Conservation (phyloP, 129 eudicot genomes). For the Helianthus tuberosus region DNA sequence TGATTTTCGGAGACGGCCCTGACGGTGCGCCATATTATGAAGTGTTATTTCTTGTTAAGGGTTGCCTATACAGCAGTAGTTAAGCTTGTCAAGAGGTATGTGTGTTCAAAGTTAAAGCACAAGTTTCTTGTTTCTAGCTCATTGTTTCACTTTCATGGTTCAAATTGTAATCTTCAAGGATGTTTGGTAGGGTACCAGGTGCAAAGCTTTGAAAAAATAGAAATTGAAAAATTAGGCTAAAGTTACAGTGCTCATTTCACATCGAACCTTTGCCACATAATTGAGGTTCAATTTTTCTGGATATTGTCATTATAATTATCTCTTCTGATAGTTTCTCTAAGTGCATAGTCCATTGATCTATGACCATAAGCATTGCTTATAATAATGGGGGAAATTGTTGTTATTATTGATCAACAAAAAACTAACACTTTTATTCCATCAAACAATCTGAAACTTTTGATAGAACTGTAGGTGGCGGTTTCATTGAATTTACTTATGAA, state of each 20-base stretch:
- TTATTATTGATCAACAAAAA: no score
- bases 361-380: no score
- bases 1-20: no score
- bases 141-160: neutral
- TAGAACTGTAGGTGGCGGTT: no score
- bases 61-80: neutral
- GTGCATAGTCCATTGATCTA: conserved; percentile 32
- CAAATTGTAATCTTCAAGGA: neutral
- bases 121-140: neutral
- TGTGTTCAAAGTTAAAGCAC: neutral
- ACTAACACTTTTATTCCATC: no score
- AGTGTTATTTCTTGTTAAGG: neutral
- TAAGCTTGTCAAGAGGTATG: neutral
- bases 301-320: conserved; percentile 24
- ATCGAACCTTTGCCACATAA: neutral
- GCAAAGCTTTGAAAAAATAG: conserved; percentile 66
- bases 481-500: no score
- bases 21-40: neutral
- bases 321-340: neutral
- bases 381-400: no score
- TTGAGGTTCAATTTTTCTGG: conserved; percentile 1
- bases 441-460: no score
- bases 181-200: neutral
- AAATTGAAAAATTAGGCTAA: conserved; percentile 67
- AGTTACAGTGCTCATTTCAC: neutral